Conservation (phyloP, 2,329 filamentous ascomycete genomes). For the Coleophoma eucalyptorum region DNA sequence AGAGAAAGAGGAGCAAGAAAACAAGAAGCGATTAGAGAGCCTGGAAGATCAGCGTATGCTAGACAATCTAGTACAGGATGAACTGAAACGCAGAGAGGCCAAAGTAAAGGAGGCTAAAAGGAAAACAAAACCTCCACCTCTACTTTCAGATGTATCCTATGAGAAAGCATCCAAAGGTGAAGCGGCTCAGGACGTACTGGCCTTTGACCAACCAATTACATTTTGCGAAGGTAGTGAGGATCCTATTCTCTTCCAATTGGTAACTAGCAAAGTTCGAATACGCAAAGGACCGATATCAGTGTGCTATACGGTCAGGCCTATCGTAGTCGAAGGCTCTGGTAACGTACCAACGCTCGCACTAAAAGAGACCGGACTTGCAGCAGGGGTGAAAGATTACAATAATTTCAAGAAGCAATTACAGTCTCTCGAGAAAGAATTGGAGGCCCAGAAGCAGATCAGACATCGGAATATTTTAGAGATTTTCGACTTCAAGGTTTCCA, state of each 20-base stretch:
- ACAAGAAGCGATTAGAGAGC: slow-evolving; percentile 48
- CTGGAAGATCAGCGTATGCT: slow-evolving; percentile 68
- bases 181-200: slow-evolving; percentile 35
- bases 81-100: slow-evolving; percentile 63
- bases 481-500: slow-evolving; percentile 76
- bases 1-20: slow-evolving; percentile 40
- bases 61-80: slow-evolving; percentile 67
- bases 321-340: slow-evolving; percentile 43
- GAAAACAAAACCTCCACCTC: slow-evolving; percentile 42
- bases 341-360: slow-evolving; percentile 62
- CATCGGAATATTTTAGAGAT: slow-evolving; percentile 77
- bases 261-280: slow-evolving; percentile 66
- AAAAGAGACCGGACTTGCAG: slow-evolving; percentile 64
- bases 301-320: slow-evolving; percentile 69
- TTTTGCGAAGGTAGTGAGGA: slow-evolving; percentile 62
- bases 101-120: slow-evolving; percentile 61
- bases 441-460: slow-evolving; percentile 68
- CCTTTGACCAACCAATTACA: slow-evolving; percentile 65
- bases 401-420: slow-evolving; percentile 75
- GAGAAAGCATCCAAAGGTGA: slow-evolving; percentile 24
- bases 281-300: slow-evolving; percentile 63
- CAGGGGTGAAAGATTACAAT: slow-evolving; percentile 51
- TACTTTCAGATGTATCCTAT: slow-evolving; percentile 18
- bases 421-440: slow-evolving; percentile 71
- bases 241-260: slow-evolving; percentile 62